Conservation (phyloP, 1,139 yeast species). For the Pichia sp. region DNA sequence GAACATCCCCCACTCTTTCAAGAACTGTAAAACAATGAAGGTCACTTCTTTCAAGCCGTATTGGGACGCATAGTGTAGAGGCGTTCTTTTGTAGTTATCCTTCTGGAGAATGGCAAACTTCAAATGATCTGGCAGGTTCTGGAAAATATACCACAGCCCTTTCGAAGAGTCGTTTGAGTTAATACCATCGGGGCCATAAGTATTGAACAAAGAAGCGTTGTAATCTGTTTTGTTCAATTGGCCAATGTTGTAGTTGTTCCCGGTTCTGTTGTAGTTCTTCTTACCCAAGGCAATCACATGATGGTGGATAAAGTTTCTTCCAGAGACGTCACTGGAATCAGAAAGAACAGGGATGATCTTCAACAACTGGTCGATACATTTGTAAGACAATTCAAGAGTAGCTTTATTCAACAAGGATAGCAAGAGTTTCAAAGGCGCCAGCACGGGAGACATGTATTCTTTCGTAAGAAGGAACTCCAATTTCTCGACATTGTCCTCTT, state of each 20-base stretch:
- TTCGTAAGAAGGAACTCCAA: slow-evolving; percentile 40
- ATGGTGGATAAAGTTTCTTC: slow-evolving; percentile 82
- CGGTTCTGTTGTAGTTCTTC: slow-evolving; percentile 25
- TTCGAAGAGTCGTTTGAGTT: slow-evolving; percentile 50
- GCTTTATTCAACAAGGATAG: slow-evolving; percentile 62
- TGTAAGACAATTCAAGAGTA: slow-evolving; percentile 46
- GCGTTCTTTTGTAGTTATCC: slow-evolving; percentile 78
- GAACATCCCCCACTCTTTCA: slow-evolving; percentile 50
- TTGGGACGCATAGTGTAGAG: slow-evolving; percentile 86
- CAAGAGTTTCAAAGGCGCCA: slow-evolving; percentile 41
- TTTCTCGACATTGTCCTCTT: slow-evolving; percentile 42
- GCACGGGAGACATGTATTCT: slow-evolving; percentile 37
- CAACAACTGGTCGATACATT: slow-evolving; percentile 56
- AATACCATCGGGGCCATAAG: slow-evolving; percentile 66
- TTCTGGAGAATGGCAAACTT: slow-evolving; percentile 53
- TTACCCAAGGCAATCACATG: slow-evolving; percentile 76
- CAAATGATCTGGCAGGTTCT: slow-evolving; percentile 48
- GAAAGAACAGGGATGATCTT: slow-evolving; percentile 43
- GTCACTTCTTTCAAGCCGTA: slow-evolving; percentile 73
- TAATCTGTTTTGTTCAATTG: slow-evolving; percentile 26
- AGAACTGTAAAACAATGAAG: slow-evolving; percentile 48
- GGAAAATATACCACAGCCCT: slow-evolving; percentile 51
- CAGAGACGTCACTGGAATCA: slow-evolving; percentile 72
- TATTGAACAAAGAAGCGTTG: slow-evolving; percentile 38
- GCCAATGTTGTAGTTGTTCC: slow-evolving; percentile 17